Conservation (phyloP, 495 filamentous ascomycete genomes). For the Baudoinia panamericana region DNA sequence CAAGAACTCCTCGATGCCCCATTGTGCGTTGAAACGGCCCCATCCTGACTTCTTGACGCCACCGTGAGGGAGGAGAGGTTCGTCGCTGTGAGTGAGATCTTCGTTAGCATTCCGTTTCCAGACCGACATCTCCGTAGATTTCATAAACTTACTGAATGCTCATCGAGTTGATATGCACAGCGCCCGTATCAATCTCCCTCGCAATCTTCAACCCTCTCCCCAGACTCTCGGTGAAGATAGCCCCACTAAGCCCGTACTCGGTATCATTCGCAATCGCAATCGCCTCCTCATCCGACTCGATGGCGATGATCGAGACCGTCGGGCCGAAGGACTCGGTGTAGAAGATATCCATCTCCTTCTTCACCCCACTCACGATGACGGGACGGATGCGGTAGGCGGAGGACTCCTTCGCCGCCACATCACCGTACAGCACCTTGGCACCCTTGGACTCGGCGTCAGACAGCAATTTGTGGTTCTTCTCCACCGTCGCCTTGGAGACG, state of each 20-base stretch:
- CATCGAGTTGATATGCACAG: constrained; percentile 77
- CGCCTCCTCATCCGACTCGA: constrained; percentile 32
- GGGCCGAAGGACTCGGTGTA: constrained; percentile 74
- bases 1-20: constrained; percentile 61
- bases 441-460: constrained; percentile 55
- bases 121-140: not conserved
- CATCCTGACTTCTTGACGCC: constrained; percentile 77
- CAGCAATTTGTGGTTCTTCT: constrained; percentile 46
- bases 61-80: constrained; percentile 65
- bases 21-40: constrained; percentile 49
- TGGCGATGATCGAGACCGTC: constrained; percentile 46
- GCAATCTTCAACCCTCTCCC: constrained; percentile 29
- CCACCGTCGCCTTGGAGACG: constrained; percentile 45
- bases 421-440: constrained; percentile 50
- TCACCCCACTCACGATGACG: constrained; percentile 56
- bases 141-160: constrained; percentile 44
- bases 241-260: constrained; percentile 30
- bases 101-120: not conserved
- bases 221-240: constrained; percentile 32
- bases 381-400: constrained; percentile 52
- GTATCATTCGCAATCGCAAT: constrained; percentile 32
- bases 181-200: constrained; percentile 30
- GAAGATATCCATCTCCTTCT: constrained; percentile 71
- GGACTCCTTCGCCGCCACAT: constrained; percentile 34
- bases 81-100: constrained; percentile 41